Conservation (phyloP, 305 asterid species). For the Solanum hybrid region DNA sequence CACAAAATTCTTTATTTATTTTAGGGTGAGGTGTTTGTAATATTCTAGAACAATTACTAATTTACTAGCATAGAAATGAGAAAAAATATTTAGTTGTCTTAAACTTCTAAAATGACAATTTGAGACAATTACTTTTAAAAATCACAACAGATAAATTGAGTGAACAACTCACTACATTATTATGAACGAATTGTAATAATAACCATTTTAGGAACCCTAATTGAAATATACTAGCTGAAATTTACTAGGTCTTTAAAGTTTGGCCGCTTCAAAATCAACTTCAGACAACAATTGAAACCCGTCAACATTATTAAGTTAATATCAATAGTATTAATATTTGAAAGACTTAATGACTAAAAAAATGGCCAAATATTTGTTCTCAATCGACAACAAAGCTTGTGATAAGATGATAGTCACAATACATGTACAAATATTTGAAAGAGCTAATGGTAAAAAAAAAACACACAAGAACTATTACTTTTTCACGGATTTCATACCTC, state of each 20-base stretch:
- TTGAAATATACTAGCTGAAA: neutral
- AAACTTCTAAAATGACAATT: neutral
- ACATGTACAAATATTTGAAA: neutral
- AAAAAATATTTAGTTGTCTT: neutral
- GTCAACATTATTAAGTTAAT: neutral
- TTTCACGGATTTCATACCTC: neutral
- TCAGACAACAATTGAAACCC: neutral
- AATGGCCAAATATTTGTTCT: neutral
- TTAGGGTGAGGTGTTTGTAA: neutral
- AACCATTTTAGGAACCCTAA: neutral
- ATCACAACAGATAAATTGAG: neutral
- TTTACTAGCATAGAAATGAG: neutral
- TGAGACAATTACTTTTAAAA: neutral
- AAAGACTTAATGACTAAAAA: neutral
- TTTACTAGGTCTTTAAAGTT: neutral
- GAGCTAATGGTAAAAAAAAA: neutral
- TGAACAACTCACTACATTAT: neutral
- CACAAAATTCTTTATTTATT: neutral
- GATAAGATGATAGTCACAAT: neutral
- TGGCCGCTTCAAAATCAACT: neutral
- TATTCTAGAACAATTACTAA: neutral
- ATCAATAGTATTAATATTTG: neutral
- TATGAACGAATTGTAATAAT: neutral
- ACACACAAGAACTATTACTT: neutral
- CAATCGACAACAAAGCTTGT: neutral